Percentiles rank a stretch among this genome's conserved stretches.
These are phyloP conservation scores for Mycena maculata DNA, from an alignment of 768 basidiomycete species.

Conservation along the genomic window DNA sequence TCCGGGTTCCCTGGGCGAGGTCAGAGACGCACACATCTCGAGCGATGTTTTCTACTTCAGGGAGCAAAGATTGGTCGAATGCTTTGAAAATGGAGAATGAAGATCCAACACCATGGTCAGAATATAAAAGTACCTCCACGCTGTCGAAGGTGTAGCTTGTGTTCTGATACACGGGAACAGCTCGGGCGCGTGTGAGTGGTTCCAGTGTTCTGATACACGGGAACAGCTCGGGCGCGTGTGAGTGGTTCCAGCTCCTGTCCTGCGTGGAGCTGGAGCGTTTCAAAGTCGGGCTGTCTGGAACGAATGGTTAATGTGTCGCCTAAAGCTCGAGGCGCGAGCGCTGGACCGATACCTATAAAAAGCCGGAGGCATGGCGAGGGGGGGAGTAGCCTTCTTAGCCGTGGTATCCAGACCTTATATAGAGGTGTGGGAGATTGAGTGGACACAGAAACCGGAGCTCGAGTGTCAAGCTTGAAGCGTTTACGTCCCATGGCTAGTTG, in stretches of 20 bases:
- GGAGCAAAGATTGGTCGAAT: not conserved
- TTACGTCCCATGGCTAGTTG: too few relatives aligned
- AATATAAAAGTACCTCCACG: constrained; percentile 52
- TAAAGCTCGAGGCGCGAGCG: too few relatives aligned
- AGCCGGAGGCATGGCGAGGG: too few relatives aligned
- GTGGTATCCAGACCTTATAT: too few relatives aligned
- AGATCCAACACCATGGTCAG: too few relatives aligned
- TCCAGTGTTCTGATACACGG: constrained; percentile 68
- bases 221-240: constrained; percentile 70
- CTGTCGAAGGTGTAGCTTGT: constrained; percentile 69
- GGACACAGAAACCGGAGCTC: too few relatives aligned
- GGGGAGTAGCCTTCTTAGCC: too few relatives aligned
- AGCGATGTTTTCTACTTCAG: not conserved
- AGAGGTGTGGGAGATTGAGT: too few relatives aligned
- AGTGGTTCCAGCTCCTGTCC: constrained; percentile 63
- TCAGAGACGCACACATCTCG: not conserved
- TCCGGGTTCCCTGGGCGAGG: constrained; percentile 1
- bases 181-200: constrained; percentile 65
- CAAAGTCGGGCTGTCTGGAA: constrained; percentile 60
- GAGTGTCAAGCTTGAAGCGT: too few relatives aligned
- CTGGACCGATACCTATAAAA: too few relatives aligned
- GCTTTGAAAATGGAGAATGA: too few relatives aligned
- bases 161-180: constrained; percentile 69
- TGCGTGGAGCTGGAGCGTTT: constrained; percentile 73
- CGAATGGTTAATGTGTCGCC: not conserved